Percentiles rank a stretch among this genome's conserved stretches.
These are phyloP conservation scores for Phytophthora sojae DNA, from an alignment of 352 stramenopile species.

Conservation along the genomic window DNA sequence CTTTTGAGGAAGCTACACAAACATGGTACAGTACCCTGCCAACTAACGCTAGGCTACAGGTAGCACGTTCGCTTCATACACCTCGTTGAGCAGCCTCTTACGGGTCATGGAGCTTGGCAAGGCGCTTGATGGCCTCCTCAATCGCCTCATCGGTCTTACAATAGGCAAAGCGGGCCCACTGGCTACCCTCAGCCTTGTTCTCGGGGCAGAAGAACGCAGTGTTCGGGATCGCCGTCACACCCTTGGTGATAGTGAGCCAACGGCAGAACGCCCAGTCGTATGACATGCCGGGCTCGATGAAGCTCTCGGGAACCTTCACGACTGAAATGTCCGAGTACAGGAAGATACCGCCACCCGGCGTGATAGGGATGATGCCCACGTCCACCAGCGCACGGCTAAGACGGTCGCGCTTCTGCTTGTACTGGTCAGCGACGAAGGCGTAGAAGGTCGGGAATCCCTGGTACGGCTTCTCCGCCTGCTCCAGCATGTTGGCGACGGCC, in stretches of 20 bases:
- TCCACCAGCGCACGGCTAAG: constrained; percentile 56
- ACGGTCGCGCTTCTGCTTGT: constrained; percentile 78
- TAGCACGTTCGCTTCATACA: constrained; percentile 14
- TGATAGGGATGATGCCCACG: constrained; percentile 73
- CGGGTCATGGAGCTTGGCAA: constrained; percentile 47
- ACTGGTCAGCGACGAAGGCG: constrained; percentile 75
- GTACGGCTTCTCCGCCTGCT: constrained; percentile 71
- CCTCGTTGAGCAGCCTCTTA: constrained; percentile 13
- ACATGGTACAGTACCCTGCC: constrained; percentile 10
- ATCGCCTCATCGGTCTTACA: constrained; percentile 97
- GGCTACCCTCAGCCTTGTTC: constrained; percentile 77
- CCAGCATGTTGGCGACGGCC: constrained; percentile 83
- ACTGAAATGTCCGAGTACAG: constrained; percentile 84
- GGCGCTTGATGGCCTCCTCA: constrained; percentile 80
- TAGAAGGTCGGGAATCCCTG: constrained; percentile 83
- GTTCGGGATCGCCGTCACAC: constrained; percentile 93
- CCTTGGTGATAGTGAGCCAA: constrained; percentile 92
- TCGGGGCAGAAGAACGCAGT: constrained; percentile 91
- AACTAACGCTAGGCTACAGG: neutral
- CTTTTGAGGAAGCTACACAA: neutral
- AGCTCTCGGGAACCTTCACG: constrained; percentile 64
- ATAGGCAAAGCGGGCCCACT: constrained; percentile 94
- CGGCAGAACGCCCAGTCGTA: constrained; percentile 93
- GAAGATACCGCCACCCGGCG: constrained; percentile 77
- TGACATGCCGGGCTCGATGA: constrained; percentile 57